Base-by-base conservation (phyloP, 257 asterid genomes). In the Nicotiana obtusifolia region DNA sequence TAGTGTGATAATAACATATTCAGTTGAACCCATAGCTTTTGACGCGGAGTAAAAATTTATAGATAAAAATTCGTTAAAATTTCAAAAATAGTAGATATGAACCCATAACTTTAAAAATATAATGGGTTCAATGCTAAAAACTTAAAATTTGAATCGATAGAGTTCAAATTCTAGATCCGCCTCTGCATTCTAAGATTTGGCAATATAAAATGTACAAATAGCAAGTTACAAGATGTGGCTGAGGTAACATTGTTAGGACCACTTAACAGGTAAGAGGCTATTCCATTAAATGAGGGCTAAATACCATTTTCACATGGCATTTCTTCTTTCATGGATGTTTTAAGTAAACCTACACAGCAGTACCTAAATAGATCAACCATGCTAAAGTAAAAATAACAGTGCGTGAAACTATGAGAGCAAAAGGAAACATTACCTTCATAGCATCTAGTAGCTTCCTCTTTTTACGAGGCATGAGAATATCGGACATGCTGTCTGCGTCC, bases 371-470 rank as follows among this genome's bases (percentile, higher is more conserved):
- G 68, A 80, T 76, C 33, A 71, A 69, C 75, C 62, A 84, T 41
- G 53, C 13, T 7, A 16, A 61, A 17, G 5, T 30, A 77, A 52
- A 19, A 31, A 68, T 8, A 56, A 8, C 61, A 24, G 44, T 41
- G 33, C 2, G 11, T 52, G 10, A 31, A 61, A 80, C 26, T 60
- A 24, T 4, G 77, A 20, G 22, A 71, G 61, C 67, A 56, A 65
- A 65, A 31, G 20, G 56, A 22, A 76, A 82, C 66, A 81, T 85
- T 82, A 94, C 98, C 94, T 86, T 78, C 90, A 92, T 93, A n/a
- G 98, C 97, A 7, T 86, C 83, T 9, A 81, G 62, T 24, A 96
- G 87, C 84, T 86, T 86, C 77, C 91, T 87, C 91, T 83, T 90
- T 82, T 83, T 93, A 68, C 94, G 95, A 0, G 95, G 24, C 97